Conservation (phyloP, 768 basidiomycete genomes). For the Hypholoma sublateritium region DNA sequence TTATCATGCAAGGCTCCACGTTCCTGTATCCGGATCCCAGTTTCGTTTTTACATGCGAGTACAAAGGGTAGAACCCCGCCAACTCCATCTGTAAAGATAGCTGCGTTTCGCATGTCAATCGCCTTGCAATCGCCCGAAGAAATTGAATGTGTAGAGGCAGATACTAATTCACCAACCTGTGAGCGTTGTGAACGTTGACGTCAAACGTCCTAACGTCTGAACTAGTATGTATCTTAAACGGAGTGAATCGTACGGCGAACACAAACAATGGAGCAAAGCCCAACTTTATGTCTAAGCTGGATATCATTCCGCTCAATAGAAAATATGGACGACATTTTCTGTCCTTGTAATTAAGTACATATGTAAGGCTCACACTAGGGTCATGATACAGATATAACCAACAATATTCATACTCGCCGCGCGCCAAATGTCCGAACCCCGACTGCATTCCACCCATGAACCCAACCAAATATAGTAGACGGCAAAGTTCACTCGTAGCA, state of each 20-base stretch:
- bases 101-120: neutral
- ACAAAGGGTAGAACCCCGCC: slow-evolving; percentile 8
- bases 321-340: too few species aligned
- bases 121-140: too few species aligned
- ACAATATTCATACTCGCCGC: neutral
- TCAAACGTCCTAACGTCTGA: too few species aligned
- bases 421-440: neutral
- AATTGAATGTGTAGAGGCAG: too few species aligned
- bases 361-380: neutral
- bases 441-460: neutral
- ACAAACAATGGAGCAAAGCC: too few species aligned
- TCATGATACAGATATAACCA: neutral
- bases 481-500: slow-evolving; percentile 49
- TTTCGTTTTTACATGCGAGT: neutral
- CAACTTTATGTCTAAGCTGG: too few species aligned
- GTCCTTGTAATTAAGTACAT: neutral
- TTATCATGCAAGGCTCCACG: neutral
- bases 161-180: too few species aligned
- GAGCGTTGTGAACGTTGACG: too few species aligned
- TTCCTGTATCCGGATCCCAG: neutral
- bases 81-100: slow-evolving; percentile 14
- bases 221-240: too few species aligned
- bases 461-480: neutral
- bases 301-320: too few species aligned
- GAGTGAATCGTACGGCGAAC: too few species aligned